Evolutionary conservation across 305 asterid genomes (phyloP).

Genomic region (Euphrasia arctica): DNA sequence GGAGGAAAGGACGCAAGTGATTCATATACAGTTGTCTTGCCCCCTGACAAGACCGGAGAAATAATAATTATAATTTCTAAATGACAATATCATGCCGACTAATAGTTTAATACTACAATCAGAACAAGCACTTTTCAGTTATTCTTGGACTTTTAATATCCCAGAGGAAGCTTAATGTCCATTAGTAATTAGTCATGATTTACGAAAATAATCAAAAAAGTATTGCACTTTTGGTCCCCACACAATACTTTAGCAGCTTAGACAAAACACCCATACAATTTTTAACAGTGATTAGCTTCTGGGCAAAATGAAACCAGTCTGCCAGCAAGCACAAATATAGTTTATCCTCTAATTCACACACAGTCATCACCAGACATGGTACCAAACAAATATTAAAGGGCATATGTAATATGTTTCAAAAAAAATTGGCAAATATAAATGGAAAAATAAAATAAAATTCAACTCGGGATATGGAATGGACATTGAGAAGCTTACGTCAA

Average conservation of each 20-base stretch:
- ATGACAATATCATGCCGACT: not conserved
- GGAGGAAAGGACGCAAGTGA: slow-evolving; percentile 74
- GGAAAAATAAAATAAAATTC: not conserved
- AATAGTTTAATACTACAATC: not conserved
- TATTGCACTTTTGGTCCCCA: not conserved
- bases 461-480: slow-evolving; percentile 9
- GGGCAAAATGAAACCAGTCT: slow-evolving; percentile 16
- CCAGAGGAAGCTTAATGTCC: slow-evolving; percentile 11
- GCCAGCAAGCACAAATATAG: slow-evolving; percentile 1
- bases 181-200: slow-evolving; percentile 3
- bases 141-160: slow-evolving; percentile 4
- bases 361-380: slow-evolving; percentile 14
- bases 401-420: slow-evolving; percentile 18
- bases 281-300: too few relatives aligned
- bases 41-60: slow-evolving; percentile 54
- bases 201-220: not conserved
- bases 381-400: not conserved
- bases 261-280: not conserved
- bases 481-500: slow-evolving; percentile 53
- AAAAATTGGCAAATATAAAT: slow-evolving; percentile 2
- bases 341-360: slow-evolving; percentile 9
- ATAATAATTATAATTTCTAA: not conserved
- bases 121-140: slow-evolving; percentile 8
- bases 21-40: slow-evolving; percentile 65
- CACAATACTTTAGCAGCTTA: slow-evolving; percentile 9